Evolutionary conservation across 306 rosid genomes (phyloP).

Genomic region (Senna siamea): DNA sequence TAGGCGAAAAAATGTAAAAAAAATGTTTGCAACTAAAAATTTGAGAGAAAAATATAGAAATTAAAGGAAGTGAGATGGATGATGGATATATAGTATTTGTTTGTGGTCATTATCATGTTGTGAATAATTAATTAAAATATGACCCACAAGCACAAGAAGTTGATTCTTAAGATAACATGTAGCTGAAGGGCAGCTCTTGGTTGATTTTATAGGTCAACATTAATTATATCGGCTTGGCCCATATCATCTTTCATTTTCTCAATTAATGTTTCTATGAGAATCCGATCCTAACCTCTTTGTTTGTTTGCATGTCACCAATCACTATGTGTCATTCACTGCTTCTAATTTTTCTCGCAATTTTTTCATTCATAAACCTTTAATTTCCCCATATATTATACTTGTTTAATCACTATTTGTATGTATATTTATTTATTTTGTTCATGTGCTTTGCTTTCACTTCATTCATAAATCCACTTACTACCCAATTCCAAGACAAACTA

Average conservation of each 20-base stretch:
- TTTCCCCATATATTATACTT: too few relatives aligned
- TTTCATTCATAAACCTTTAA: too few relatives aligned
- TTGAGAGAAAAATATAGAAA: too few relatives aligned
- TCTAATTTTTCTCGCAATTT: too few relatives aligned
- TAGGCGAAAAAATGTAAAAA: too few relatives aligned
- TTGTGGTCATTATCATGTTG: not conserved
- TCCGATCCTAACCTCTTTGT: not conserved
- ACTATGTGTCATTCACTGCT: not conserved
- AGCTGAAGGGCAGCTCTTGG: not conserved
- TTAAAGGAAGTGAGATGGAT: too few relatives aligned
- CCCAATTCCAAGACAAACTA: not conserved
- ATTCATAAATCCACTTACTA: not conserved
- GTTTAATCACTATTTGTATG: too few relatives aligned
- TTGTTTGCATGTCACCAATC: not conserved
- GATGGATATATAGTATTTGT: not conserved
- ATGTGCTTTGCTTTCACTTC: not conserved
- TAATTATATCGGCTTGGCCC: too few relatives aligned
- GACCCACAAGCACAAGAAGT: slow-evolving; percentile 6
- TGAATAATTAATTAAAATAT: not conserved
- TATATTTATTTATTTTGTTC: not conserved
- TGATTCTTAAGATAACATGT: not conserved
- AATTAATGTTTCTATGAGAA: not conserved
- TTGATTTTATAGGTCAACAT: not conserved
- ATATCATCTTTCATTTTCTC: slow-evolving; percentile 1
- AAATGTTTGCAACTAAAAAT: too few relatives aligned